Evolutionary conservation across 1,139 yeast genomes (phyloP).

Genomic region (Scheffersomyces parashehatae): DNA sequence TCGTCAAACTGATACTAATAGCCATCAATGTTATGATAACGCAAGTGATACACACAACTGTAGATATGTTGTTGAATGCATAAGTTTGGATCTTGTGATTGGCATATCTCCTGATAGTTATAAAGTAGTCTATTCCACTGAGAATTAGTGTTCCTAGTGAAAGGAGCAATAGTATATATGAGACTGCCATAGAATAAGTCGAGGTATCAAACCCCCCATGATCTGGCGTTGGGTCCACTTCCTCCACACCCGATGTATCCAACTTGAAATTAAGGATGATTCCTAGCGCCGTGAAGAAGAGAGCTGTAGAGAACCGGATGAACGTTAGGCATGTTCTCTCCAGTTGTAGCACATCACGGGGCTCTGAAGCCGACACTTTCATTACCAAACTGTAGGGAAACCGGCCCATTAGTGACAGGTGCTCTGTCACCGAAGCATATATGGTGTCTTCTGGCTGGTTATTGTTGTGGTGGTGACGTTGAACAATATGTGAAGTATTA

Average conservation of each 20-base stretch:
- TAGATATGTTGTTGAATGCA: conserved; percentile 36
- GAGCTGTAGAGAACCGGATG: conserved; percentile 50
- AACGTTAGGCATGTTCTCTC: conserved; percentile 60
- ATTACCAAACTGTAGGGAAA: conserved; percentile 32
- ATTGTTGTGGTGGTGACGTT: not conserved
- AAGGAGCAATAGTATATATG: conserved; percentile 40
- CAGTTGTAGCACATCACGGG: conserved; percentile 61
- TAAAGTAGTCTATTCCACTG: conserved; percentile 47
- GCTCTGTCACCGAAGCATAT: not conserved
- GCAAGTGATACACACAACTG: conserved; percentile 38
- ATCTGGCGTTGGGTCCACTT: conserved; percentile 4
- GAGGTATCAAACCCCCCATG: conserved; percentile 10
- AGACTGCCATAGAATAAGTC: conserved; percentile 32
- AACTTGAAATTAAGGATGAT: conserved; percentile 52
- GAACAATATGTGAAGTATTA: too few relatives aligned
- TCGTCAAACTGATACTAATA: conserved; percentile 43
- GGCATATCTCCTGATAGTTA: conserved; percentile 48
- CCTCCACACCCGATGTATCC: conserved; percentile 26
- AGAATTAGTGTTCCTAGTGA: conserved; percentile 42
- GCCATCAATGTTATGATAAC: conserved; percentile 45
- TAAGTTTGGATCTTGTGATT: conserved; percentile 42
- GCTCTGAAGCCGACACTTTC: conserved; percentile 52
- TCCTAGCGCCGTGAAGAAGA: conserved; percentile 54
- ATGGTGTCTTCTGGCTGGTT: not conserved
- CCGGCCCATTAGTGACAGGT: not conserved